A percentile compares a stretch with the other conserved stretches of the same genome.
phyloP scores from a whole-genome alignment of 352 stramenopile species.

The Paralagenidium karlingii region DNA sequence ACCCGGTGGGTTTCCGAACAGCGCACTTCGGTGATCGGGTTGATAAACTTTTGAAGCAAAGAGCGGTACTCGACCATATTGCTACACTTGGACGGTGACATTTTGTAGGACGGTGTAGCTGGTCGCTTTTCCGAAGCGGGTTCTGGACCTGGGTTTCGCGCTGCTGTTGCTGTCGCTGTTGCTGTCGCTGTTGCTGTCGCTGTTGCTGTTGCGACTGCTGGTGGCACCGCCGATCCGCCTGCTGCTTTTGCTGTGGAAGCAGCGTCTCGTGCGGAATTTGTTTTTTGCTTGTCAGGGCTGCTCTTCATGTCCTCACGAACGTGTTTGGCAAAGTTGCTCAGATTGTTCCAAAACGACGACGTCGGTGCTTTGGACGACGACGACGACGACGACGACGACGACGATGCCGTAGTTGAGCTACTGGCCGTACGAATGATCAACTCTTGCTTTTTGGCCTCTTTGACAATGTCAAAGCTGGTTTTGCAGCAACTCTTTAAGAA shows the following conservation, averaged over 20 bases:
- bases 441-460: conserved; percentile 59
- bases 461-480: conserved; percentile 65
- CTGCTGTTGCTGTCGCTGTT: no score
- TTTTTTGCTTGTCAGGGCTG: no score
- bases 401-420: no score
- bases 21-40: conserved; percentile 54
- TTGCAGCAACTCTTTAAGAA: no score
- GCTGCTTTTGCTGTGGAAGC: conserved; percentile 3
- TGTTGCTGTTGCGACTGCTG: no score
- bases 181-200: no score
- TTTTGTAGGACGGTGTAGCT: not conserved
- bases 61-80: conserved; percentile 27
- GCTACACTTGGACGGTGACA: conserved; percentile 21
- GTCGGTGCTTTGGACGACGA: no score
- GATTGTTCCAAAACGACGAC: no score
- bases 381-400: no score
- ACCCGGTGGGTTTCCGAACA: conserved; percentile 53
- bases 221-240: no score
- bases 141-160: not conserved
- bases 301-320: no score
- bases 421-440: conserved; percentile 48
- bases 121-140: not conserved
- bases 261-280: conserved; percentile 1
- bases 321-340: no score
- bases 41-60: conserved; percentile 62